Conservation (phyloP, 140 eudicot genomes). For the Erigeron philadelphicus region DNA sequence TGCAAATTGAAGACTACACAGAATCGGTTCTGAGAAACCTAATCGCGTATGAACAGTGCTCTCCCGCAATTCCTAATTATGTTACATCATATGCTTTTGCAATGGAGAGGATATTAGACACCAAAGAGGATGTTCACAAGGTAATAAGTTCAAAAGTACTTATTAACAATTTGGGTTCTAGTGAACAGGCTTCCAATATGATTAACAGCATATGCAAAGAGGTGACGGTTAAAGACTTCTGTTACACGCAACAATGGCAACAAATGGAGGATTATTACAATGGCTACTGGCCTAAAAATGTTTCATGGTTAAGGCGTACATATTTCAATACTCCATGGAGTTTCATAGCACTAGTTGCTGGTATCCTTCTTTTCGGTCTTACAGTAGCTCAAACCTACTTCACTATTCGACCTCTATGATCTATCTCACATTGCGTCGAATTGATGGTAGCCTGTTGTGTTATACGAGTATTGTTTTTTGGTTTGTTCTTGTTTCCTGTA, state of each 20-base stretch:
- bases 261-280: background rate
- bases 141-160: constrained; percentile 16
- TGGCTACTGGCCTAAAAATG: constrained; percentile 17
- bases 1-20: background rate
- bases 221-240: background rate
- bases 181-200: constrained; percentile 18
- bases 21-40: constrained; percentile 27
- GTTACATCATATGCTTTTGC: constrained; percentile 11
- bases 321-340: constrained; percentile 25
- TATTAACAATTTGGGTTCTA: constrained; percentile 14
- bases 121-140: constrained; percentile 7
- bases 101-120: constrained; percentile 16
- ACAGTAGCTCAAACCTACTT: constrained; percentile 9
- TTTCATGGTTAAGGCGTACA: constrained; percentile 4
- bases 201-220: constrained; percentile 17
- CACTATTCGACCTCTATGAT: background rate
- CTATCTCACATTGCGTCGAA: background rate
- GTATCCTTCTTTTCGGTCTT: constrained; percentile 1
- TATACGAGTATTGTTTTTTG: too few relatives aligned
- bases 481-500: background rate
- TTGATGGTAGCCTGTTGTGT: background rate
- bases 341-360: constrained; percentile 20
- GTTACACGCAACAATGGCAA: background rate
- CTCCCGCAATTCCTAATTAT: background rate
- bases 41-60: constrained; percentile 26